These are phyloP conservation scores for Fagus crenata DNA, from an alignment of 306 rosid genomes.

Conservation along the genomic window DNA sequence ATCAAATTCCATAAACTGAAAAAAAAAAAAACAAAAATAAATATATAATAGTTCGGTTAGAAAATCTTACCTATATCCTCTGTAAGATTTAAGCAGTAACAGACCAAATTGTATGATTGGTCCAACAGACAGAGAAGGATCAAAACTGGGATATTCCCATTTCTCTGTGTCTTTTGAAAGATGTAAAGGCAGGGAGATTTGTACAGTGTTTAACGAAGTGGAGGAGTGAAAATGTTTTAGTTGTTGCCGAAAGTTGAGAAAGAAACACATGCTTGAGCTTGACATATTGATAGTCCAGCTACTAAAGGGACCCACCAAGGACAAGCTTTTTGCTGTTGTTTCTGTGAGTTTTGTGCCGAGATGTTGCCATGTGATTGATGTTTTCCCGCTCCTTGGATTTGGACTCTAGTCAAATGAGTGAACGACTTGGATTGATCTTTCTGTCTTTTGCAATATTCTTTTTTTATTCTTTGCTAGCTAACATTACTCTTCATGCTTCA, in stretches of 20 bases:
- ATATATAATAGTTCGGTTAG: slow-evolving; percentile 18
- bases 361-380: not conserved
- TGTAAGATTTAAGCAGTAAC: slow-evolving; percentile 9
- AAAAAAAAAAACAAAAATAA: too few species aligned
- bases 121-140: slow-evolving; percentile 43
- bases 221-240: slow-evolving; percentile 28
- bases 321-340: slow-evolving; percentile 18
- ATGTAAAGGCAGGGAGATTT: slow-evolving; percentile 23
- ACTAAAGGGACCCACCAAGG: slow-evolving; percentile 47
- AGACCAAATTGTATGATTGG: slow-evolving; percentile 21
- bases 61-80: slow-evolving; percentile 41
- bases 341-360: not conserved
- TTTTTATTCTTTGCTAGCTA: too few species aligned
- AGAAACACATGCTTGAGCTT: slow-evolving; percentile 27
- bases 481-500: too few species aligned
- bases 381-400: too few species aligned
- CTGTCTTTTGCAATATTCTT: too few species aligned
- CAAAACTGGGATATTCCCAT: slow-evolving; percentile 41
- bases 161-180: slow-evolving; percentile 12
- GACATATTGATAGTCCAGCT: slow-evolving; percentile 43
- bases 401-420: too few species aligned
- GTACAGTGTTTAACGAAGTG: slow-evolving; percentile 11
- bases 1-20: slow-evolving; percentile 4
- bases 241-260: slow-evolving; percentile 21
- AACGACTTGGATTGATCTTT: too few species aligned